phyloP scores from a whole-genome alignment of 2,329 filamentous ascomycete genomes.

The Neopestalotiopsis clavispora region DNA sequence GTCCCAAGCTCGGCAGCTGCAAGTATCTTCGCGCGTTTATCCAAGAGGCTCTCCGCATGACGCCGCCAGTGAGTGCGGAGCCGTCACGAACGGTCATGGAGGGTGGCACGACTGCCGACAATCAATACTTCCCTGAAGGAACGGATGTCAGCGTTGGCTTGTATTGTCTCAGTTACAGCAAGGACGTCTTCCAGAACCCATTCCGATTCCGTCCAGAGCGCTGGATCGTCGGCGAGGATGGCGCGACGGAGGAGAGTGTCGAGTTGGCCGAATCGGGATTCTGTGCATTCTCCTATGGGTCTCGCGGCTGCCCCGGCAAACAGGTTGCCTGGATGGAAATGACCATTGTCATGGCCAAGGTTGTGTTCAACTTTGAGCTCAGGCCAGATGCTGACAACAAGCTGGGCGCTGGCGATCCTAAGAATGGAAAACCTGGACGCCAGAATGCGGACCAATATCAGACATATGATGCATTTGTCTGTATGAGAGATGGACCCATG shows the following conservation, averaged over 20 bases:
- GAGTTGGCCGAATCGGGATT: conserved; percentile 12
- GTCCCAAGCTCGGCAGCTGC: conserved; percentile 4
- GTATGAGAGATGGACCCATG: conserved; percentile 17
- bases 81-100: conserved; percentile 18
- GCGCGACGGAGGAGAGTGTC: not conserved
- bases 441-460: conserved; percentile 12
- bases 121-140: conserved; percentile 18
- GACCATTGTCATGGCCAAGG: conserved; percentile 14
- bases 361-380: conserved; percentile 13
- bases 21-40: conserved; percentile 24
- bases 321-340: conserved; percentile 14
- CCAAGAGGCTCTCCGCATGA: conserved; percentile 23
- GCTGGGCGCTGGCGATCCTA: not conserved
- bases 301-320: conserved; percentile 10
- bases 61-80: conserved; percentile 17
- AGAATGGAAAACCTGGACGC: conserved; percentile 3
- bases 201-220: conserved; percentile 22
- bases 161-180: conserved; percentile 19
- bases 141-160: conserved; percentile 17
- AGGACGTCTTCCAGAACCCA: conserved; percentile 16
- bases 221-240: conserved; percentile 25
- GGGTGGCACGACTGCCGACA: conserved; percentile 15
- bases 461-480: conserved; percentile 10
- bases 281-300: conserved; percentile 9
- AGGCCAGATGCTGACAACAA: conserved; percentile 1